Base-by-base conservation (phyloP, 352 stramenopile species). In the Phytopythium aichiense region DNA sequence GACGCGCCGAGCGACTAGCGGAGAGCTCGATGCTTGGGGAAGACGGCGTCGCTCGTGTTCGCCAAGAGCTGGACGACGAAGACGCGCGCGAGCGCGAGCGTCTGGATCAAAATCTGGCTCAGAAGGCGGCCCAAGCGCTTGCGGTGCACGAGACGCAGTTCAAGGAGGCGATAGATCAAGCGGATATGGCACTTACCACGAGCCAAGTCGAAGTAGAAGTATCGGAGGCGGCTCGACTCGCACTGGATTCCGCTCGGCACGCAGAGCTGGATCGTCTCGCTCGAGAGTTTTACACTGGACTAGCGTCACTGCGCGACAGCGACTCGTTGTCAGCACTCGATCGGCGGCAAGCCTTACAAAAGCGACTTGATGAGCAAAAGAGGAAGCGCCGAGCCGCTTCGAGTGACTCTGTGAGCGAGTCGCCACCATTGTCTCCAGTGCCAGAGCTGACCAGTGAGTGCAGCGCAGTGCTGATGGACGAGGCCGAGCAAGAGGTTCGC, bases 231-330 rank as follows among this genome's bases (percentile, higher is more conserved):
- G 71, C 69, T 37, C 67, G 61, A 12, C 15, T 73, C 51, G 65
- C 70, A 3, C 50, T 79, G 25, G 56, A 60, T 4, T 51, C 69
- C 23, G 73, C 65, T 18, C 65, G 71, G 25, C 60, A 55, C 6
- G 65, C 70, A 15, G 73, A 79, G 37, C 43, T 61, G 2, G 73
- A 81, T 13, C 55, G 68, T 12, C 20, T 81, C 7, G 60, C 60
- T 15, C 37, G 54, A 2, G 73, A 74, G 45, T 79, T 79, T 8
- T 68, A 61, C 46, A 42, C 50, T 28, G 50, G 9, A 7, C 31
- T 56, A 42, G 28, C 42, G 0, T 70, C 42, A 23, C 50, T 72
- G 25, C 31, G 18, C 13, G 30, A 61, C 13, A 37, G 16, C 18
- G 52, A 52, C 42, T 42, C 42, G 16, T 23, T 75, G 28, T 42